Base-by-base conservation (phyloP, 805 yeast genomes). In the Brettanomyces bruxellensis region DNA sequence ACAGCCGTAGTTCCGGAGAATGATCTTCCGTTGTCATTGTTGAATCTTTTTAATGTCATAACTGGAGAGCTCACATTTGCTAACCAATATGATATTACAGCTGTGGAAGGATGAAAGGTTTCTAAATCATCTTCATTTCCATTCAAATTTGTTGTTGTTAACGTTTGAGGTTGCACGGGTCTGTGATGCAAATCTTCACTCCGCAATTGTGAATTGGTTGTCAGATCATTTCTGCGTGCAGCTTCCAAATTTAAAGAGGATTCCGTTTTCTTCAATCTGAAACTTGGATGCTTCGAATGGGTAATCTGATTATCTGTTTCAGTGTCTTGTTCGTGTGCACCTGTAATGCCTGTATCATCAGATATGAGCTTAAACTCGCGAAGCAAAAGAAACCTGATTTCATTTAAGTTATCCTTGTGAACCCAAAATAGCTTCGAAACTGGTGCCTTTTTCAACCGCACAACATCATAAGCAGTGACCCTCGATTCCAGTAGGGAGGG, bases 321-420 rank as follows among this genome's bases (percentile, higher is more conserved):
- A 13, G 34, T 14, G 3, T 28, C 9, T 25, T 41, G 25, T 6
- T 32, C 44, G 6, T n/a, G 13, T 6, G 45, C 28, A 2, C 44
- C 49, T 40, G 56, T 57, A 12, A 62, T 38, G 3, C 61, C 58
- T 2, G 64, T 51, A 45, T 63, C 67, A 48, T 65, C 60, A 4
- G 69, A 58, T 23, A 66, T 59, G 25, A 70, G 55, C 25, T 60
- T 62, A 50, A 75, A 68, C 40, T 71, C 66, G 41, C 73, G 66
- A 32, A 78, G 59, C 34, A 79, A 60, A 30, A 63, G 59, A 24
- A 80, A 64, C 50, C 71, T 70, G 30, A 77, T 64, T 57, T 80
- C 84, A 47, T 72, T 66, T n/a, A 77, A 51, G 54, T 78, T 77
- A 57, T 80, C 86, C 12, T 65, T 65, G 52, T 80, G 85, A n/a